Base-by-base conservation (phyloP, 2,329 filamentous ascomycete species). In the Exophiala viscosa region DNA sequence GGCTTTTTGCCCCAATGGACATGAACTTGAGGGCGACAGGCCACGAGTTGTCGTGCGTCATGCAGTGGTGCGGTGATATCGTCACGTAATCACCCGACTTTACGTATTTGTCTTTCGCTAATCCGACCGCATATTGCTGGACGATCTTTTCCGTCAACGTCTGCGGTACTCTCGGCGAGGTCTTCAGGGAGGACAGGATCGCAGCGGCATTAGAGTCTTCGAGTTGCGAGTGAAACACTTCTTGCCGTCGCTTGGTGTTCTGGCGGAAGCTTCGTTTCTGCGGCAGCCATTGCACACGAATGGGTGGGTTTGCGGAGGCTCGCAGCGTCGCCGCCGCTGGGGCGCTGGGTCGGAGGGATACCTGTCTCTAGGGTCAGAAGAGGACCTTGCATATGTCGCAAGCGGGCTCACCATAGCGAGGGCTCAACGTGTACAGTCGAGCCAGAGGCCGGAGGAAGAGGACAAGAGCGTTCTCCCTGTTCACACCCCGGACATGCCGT, bases 131-230 rank as follows among this genome's bases (percentile, higher is more conserved):
- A 69, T 95, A 86, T 13, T 79, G 73, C 69, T 96, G 91, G 0
- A 96, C 85, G 54, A 96, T 96, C 76, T 96, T 96, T 69, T 96
- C 91, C 2, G 88, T 93, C 46, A 96, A 72, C 2, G 88, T 96
- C 71, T 96, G 90, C 0, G 88, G 81, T 2, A 71, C 70, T 14
- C 64, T 62, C 2, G 59, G 46, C 69, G 75, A 63, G 7, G 81
- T 80, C 69, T 88, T 87, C 65, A 86, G 80, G 32, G 88, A 85
- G 36, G 86, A 83, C 59, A 95, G 83, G 57, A 96, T 81, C 54
- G 90, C 84, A 62, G 87, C 82, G 13, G 90, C 74, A 3, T 71
- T 64, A 2, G 79, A 69, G 58, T 79, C 79, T 54, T 86, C 78
- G 50, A 82, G 75, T 66, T 87, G 81, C 2, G 84, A 79, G 52